phyloP scores from a whole-genome alignment of 106 monocot genomes.

The Narthecium ossifragum region DNA sequence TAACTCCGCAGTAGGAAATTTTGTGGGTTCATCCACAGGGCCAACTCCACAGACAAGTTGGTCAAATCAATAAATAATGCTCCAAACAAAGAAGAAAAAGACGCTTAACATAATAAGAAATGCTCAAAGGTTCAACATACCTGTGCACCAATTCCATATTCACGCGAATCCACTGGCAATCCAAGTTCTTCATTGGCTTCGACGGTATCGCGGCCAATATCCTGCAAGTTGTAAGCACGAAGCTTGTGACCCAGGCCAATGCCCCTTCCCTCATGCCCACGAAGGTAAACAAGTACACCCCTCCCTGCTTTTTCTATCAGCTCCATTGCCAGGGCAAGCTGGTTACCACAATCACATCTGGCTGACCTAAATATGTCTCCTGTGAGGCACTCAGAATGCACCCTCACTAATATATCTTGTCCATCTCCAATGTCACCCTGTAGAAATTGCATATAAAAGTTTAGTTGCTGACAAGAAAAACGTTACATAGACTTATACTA shows the following conservation, averaged over 20 bases:
- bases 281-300: slow-evolving; percentile 89
- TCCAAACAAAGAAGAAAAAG: no score
- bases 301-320: slow-evolving; percentile 81
- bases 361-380: slow-evolving; percentile 52
- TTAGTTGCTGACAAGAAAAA: neutral
- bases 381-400: slow-evolving; percentile 94
- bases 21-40: no score
- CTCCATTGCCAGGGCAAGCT: slow-evolving; percentile 76
- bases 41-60: no score
- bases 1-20: no score
- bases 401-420: slow-evolving; percentile 73
- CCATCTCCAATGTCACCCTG: slow-evolving; percentile 96
- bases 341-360: slow-evolving; percentile 89
- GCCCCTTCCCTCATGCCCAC: slow-evolving; percentile 94
- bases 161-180: slow-evolving; percentile 86
- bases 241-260: slow-evolving; percentile 98
- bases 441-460: neutral
- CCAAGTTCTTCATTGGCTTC: slow-evolving; percentile 94
- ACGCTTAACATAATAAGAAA: no score
- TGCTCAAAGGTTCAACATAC: no score
- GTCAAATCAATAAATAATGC: no score
- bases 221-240: slow-evolving; percentile 94
- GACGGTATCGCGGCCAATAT: slow-evolving; percentile 87
- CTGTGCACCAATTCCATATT: slow-evolving; percentile 98
- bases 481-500: no score